Base-by-base conservation (phyloP, 176 grass and related monocot genomes). In the Otatea glauca region DNA sequence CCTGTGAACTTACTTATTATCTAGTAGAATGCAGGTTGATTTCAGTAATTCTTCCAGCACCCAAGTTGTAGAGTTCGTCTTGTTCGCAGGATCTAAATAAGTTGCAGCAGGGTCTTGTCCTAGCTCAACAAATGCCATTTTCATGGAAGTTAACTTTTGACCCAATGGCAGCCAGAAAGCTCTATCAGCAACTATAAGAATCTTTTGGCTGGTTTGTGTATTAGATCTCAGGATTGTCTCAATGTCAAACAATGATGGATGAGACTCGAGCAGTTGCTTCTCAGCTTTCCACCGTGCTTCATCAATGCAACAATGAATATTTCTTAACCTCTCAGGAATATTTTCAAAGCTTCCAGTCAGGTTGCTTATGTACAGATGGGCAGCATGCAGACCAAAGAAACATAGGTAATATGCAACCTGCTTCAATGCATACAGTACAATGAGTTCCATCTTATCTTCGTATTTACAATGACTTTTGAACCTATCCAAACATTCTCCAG, bases 351-450 rank as follows among this genome's bases (percentile, higher is more conserved):
- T 86, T 92, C 25, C 70, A 72, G 65, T 77, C 65, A 90, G 68
- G 72, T 92, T 88, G 69, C 65, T 76, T 73, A 94, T 62, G 81
- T 94, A 94, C 45, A 92, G 66, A 90, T 92, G 59, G 63, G 92
- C 87, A 77, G 74, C 75, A 88, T 94, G 88, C 56, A 94, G 71
- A 86, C 90, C 90, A 88, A 90, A 92, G 74, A 94, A 90, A 78
- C 90, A 94, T 84, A 94, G 86, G 75, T 90, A 92, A 84, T 94
- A 92, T 77, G 92, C 81, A 70, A 90, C 70, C 82, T 94, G 87
- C 53, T 92, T 94, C 21, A 94, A 43, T 83, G 68, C 90, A 88
- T 92, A 94, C 7, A 94, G 27, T 77, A 81, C 74, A 77, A 90
- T 77, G 68, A 90, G 85, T 69, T 75, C 87, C 87, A 86, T 84